phyloP scores from a whole-genome alignment of 371 early-diverging fungal genomes.

The Vavraia culicis region DNA sequence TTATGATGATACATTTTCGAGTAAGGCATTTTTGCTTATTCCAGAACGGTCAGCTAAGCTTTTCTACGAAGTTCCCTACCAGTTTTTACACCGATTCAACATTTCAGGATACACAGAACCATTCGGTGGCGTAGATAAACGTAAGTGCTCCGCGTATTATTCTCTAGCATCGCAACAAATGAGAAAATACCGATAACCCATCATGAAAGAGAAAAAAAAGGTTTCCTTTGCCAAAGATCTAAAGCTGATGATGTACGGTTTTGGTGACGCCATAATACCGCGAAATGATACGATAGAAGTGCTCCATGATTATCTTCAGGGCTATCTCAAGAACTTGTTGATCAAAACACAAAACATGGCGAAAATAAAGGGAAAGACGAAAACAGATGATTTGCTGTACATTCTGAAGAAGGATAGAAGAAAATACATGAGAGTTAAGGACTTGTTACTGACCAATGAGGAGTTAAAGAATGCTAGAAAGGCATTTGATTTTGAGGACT shows the following conservation, averaged over 20 bases:
- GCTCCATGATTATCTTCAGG: slow-evolving; percentile 69
- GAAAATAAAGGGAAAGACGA: slow-evolving; percentile 49
- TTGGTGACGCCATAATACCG: slow-evolving; percentile 78
- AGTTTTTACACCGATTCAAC: too few species aligned
- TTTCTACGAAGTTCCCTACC: too few species aligned
- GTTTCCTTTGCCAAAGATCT: slow-evolving; percentile 46
- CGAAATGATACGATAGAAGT: slow-evolving; percentile 64
- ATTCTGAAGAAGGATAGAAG: slow-evolving; percentile 69
- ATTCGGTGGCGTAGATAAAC: too few species aligned
- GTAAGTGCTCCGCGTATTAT: too few species aligned
- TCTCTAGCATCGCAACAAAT: too few species aligned
- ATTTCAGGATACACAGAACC: too few species aligned
- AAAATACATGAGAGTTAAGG: slow-evolving; percentile 77
- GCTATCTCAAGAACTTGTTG: slow-evolving; percentile 60
- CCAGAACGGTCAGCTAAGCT: too few species aligned
- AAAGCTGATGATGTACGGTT: slow-evolving; percentile 72
- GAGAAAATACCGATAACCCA: too few species aligned
- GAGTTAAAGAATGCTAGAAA: slow-evolving; percentile 65
- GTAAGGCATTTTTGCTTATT: too few species aligned
- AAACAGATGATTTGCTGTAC: slow-evolving; percentile 71
- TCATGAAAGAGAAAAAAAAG: slow-evolving; percentile 38
- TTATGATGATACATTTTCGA: too few species aligned
- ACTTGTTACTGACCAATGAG: slow-evolving; percentile 69
- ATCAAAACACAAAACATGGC: slow-evolving; percentile 36
- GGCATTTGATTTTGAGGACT: slow-evolving; percentile 40